Percentiles rank a stretch among this genome's conserved stretches.
phyloP scores from a whole-genome alignment of 257 asterid genomes.

The Jasminum sambac region DNA sequence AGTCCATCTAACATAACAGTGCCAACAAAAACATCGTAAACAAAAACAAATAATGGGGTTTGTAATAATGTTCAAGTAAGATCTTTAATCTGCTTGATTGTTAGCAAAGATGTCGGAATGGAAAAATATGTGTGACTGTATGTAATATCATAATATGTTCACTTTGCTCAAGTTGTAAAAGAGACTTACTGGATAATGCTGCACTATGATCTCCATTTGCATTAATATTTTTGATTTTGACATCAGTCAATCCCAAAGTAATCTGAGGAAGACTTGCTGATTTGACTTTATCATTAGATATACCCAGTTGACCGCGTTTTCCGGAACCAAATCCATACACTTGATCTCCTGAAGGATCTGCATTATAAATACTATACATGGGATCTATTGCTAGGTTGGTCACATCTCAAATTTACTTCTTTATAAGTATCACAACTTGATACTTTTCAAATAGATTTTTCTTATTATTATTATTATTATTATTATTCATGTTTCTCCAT shows the following conservation, averaged over 20 bases:
- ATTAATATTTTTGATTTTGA: constrained; percentile 35
- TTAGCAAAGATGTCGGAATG: neutral
- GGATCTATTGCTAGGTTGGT: neutral
- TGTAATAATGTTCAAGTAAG: constrained; percentile 16
- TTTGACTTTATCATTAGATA: constrained; percentile 54
- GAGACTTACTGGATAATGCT: constrained; percentile 66
- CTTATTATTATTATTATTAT: no score
- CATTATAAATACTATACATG: constrained; percentile 9
- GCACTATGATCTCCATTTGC: constrained; percentile 99
- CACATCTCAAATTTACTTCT: no score
- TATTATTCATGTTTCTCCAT: no score
- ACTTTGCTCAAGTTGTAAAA: constrained; percentile 1
- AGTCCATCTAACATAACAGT: constrained; percentile 50
- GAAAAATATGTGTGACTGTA: no score
- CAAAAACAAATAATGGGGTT: constrained; percentile 16
- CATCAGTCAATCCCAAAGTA: constrained; percentile 51
- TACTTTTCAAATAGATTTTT: no score
- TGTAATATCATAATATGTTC: neutral
- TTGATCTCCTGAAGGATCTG: constrained; percentile 44
- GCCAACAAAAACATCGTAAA: constrained; percentile 2
- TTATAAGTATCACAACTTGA: no score
- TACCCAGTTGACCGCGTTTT: constrained; percentile 89
- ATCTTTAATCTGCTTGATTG: constrained; percentile 5
- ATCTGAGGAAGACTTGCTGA: constrained; percentile 58
- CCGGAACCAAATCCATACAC: constrained; percentile 88